These are phyloP conservation scores for Gloeophyllum trabeum DNA, from an alignment of 768 basidiomycete genomes.

Conservation along the genomic window DNA sequence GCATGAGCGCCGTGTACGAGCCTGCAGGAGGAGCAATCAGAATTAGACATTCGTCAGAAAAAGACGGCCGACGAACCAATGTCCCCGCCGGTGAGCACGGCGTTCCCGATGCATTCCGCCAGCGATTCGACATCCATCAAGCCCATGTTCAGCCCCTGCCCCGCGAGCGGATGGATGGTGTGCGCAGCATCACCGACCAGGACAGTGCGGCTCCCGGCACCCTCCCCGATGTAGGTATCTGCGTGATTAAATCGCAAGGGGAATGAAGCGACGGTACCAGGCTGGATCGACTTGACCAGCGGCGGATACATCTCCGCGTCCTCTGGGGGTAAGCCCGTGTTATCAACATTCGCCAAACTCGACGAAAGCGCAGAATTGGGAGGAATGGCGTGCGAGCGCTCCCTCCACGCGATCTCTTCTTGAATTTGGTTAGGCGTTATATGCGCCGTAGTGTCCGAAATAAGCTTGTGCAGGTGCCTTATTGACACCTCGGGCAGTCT, in stretches of 20 bases:
- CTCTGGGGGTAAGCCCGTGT: slow-evolving; percentile 43
- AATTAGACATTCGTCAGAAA: not conserved
- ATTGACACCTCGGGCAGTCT: slow-evolving; percentile 69
- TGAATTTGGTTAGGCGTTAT: slow-evolving; percentile 37
- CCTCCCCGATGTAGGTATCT: slow-evolving; percentile 75
- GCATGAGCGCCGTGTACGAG: slow-evolving; percentile 59
- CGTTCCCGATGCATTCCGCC: slow-evolving; percentile 46
- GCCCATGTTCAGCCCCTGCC: slow-evolving; percentile 94
- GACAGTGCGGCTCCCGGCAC: slow-evolving; percentile 55
- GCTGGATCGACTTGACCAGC: slow-evolving; percentile 56
- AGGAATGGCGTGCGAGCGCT: slow-evolving; percentile 57
- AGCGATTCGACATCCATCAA: slow-evolving; percentile 76
- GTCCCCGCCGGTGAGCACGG: slow-evolving; percentile 61
- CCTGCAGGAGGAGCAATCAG: slow-evolving; percentile 27
- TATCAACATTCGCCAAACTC: slow-evolving; percentile 17
- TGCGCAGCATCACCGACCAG: slow-evolving; percentile 96
- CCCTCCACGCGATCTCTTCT: slow-evolving; percentile 64
- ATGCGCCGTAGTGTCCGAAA: slow-evolving; percentile 40
- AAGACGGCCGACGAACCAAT: slow-evolving; percentile 43
- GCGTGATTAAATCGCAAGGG: slow-evolving; percentile 83
- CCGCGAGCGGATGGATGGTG: slow-evolving; percentile 88
- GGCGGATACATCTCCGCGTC: slow-evolving; percentile 66
- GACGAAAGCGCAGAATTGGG: slow-evolving; percentile 54
- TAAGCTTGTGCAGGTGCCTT: slow-evolving; percentile 47
- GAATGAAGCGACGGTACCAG: slow-evolving; percentile 76